A percentile compares a stretch with the other conserved stretches of the same genome.
These are phyloP conservation scores for Agaricus blazei DNA, from an alignment of 768 basidiomycete species.

Conservation along the genomic window DNA sequence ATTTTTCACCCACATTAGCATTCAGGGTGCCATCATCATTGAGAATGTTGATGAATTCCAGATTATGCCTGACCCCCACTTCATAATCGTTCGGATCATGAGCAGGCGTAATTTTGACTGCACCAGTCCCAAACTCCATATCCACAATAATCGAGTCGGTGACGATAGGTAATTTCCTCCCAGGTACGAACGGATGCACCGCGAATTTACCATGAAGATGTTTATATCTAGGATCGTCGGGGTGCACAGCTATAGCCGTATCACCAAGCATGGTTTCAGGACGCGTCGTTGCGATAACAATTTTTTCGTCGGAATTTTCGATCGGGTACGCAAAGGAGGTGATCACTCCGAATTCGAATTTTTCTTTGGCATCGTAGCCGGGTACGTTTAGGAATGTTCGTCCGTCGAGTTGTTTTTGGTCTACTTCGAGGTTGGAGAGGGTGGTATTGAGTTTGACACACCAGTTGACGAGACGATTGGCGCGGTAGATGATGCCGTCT, in stretches of 20 bases:
- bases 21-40: conserved; percentile 98
- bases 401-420: conserved; percentile 84
- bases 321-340: conserved; percentile 95
- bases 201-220: conserved; percentile 95
- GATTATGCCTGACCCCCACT: conserved; percentile 79
- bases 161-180: conserved; percentile 83
- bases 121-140: conserved; percentile 95
- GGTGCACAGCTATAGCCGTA: conserved; percentile 95
- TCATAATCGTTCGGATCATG: conserved; percentile 98
- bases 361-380: conserved; percentile 92
- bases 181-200: conserved; percentile 77
- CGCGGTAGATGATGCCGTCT: conserved; percentile 89
- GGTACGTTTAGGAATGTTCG: conserved; percentile 86
- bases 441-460: conserved; percentile 95
- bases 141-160: conserved; percentile 86
- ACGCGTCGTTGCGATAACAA: conserved; percentile 94
- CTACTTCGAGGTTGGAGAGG: conserved; percentile 97
- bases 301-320: conserved; percentile 87
- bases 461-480: conserved; percentile 97
- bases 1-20: conserved; percentile 75
- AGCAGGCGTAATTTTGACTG: conserved; percentile 98
- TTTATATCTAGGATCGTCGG: conserved; percentile 87
- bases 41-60: conserved; percentile 90
- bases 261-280: conserved; percentile 99
- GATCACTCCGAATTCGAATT: conserved; percentile 95